Base-by-base conservation (phyloP, 306 rosid species). In the Astragalus glycyphyllos region DNA sequence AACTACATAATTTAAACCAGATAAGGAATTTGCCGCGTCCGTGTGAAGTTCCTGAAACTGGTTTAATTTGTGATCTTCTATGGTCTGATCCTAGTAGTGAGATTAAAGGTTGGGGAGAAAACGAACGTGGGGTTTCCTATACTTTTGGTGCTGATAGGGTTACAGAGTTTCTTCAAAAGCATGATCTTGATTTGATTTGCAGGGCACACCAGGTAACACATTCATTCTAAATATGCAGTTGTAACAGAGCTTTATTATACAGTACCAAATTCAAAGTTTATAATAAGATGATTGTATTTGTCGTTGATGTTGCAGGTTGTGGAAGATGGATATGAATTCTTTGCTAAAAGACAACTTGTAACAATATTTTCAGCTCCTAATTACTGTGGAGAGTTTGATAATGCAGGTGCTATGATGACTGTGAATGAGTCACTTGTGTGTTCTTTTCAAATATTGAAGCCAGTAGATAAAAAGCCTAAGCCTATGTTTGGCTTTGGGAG, bases 261-360 rank as follows among this genome's bases (percentile, higher is more conserved):
- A 8, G 1, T 41, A 41, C 11, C 4, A 9, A 11, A 26, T 26
- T 26, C 3, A 4, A 42, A 42, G n/a, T 42, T 9, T 42, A 42
- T 42, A 42, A 42, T 42, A 56, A 56, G 57, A 11, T 71, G 31
- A 45, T 17, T 80, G 9, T 40, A 31, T 60, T 56, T 68, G 13
- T n/a, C n/a, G 0, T n/a, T 32, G 0, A 57, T 45, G 6, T 63
- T 77, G 78, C 84, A 92, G 96, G 98, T 90, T 41, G 92, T 90
- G 68, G 92, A 90, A 83, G 97, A 93, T 49, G 97, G 98, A 56
- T 93, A 93, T 72, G 96, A 93, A 75, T 93, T 90, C 86, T 93
- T 93, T 56, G 94, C 92, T 16, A 71, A 87, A 37, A 83, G 89
- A 70, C 80, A 82, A 72, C 94, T 94, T 10, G 96, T 94, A 2